Conservation (phyloP, 768 basidiomycete genomes). For the Phylloporus scabripes region DNA sequence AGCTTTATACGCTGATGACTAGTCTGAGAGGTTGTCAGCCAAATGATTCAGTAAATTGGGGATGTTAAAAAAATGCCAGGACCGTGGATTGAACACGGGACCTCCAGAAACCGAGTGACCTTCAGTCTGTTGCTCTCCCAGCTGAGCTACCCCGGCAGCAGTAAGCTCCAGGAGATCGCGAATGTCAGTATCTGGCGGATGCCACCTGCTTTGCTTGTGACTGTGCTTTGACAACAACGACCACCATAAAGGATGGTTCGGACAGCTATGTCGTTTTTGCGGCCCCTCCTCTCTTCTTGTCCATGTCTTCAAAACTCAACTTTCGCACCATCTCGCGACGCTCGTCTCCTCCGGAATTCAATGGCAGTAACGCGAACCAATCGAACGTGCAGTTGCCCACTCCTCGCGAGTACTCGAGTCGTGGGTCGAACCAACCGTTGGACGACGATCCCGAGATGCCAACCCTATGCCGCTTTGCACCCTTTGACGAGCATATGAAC, state of each 20-base stretch:
- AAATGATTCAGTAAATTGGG: not conserved
- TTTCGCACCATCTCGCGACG: not conserved
- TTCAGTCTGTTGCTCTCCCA: constrained; percentile 77
- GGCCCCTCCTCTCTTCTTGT: not conserved
- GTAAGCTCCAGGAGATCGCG: not conserved
- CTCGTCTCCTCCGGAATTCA: not conserved
- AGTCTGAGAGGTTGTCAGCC: too few species aligned
- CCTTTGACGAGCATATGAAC: constrained; percentile 7
- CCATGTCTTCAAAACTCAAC: not conserved
- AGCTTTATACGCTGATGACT: too few species aligned
- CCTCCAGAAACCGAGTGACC: constrained; percentile 50
- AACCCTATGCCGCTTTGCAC: constrained; percentile 4
- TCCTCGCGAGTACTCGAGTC: not conserved
- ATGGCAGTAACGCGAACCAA: not conserved
- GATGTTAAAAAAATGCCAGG: constrained; percentile 42
- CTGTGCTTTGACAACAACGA: not conserved
- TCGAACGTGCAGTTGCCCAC: not conserved
- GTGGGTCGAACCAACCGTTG: not conserved
- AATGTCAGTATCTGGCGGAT: too few species aligned
- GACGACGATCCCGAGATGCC: not conserved
- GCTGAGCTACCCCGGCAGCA: constrained; percentile 61
- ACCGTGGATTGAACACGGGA: constrained; percentile 78
- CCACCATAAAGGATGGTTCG: not conserved
- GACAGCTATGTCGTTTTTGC: not conserved
- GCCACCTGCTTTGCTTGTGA: not conserved